phyloP scores from a whole-genome alignment of 1,284 basidiomycete genomes.

The Puccinia hordei region DNA sequence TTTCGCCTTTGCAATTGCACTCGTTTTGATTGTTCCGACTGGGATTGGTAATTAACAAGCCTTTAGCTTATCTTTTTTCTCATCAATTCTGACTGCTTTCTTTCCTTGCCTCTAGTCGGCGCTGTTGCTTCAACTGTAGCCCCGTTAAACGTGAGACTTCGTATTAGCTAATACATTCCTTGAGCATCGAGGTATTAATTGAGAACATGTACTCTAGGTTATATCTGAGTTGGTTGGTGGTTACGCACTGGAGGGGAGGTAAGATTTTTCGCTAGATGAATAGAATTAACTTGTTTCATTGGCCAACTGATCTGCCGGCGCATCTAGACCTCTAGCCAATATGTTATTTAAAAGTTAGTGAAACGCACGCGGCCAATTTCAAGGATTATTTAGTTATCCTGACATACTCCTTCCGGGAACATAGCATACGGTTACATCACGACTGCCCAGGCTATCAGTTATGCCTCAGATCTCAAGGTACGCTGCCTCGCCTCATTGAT shows the following conservation, averaged over 20 bases:
- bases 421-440: conserved; percentile 50
- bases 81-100: neutral
- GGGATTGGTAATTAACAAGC: conserved; percentile 26
- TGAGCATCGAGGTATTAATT: neutral
- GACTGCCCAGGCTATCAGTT: conserved; percentile 42
- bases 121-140: conserved; percentile 38
- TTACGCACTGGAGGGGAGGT: conserved; percentile 39
- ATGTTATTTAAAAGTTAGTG: conserved; percentile 50
- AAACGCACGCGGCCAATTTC: neutral
- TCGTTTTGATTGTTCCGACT: conserved; percentile 35
- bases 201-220: conserved; percentile 7
- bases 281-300: neutral
- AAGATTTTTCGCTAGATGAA: neutral
- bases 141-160: conserved; percentile 36
- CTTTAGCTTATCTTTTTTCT: neutral
- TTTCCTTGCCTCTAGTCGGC: conserved; percentile 20
- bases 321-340: conserved; percentile 34
- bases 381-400: neutral
- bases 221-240: conserved; percentile 48
- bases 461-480: conserved; percentile 47
- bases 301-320: neutral
- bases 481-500: neutral
- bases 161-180: neutral
- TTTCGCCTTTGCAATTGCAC: conserved; percentile 35
- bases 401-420: neutral